A percentile compares a stretch with the other conserved stretches of the same genome.
Conservation (phyloP, 2,329 filamentous ascomycete genomes). For the Bipolaris oryzae region DNA sequence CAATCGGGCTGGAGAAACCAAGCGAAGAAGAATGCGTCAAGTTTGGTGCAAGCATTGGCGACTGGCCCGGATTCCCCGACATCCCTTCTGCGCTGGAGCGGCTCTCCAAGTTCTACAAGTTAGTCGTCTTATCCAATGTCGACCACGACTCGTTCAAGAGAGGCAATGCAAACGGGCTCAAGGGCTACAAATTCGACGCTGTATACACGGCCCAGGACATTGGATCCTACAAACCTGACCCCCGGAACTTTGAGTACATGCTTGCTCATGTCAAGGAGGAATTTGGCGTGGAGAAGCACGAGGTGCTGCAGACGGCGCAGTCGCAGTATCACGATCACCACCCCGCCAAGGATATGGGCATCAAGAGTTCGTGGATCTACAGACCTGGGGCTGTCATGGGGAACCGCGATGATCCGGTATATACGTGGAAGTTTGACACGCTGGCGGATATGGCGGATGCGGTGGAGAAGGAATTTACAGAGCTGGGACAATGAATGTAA, state of each 20-base stretch:
- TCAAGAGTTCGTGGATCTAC: constrained; percentile 70
- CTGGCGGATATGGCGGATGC: constrained; percentile 66
- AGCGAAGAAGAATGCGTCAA: constrained; percentile 51
- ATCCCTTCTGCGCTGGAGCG: constrained; percentile 59
- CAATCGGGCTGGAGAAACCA: constrained; percentile 50
- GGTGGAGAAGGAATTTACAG: constrained; percentile 49
- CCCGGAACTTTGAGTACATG: constrained; percentile 70
- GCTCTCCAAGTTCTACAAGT: constrained; percentile 60
- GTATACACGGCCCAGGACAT: constrained; percentile 74
- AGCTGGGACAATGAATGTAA: constrained; percentile 10
- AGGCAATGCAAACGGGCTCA: constrained; percentile 58
- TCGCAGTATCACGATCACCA: constrained; percentile 71
- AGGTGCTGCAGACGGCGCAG: constrained; percentile 72
- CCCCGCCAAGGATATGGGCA: constrained; percentile 64
- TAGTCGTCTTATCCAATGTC: constrained; percentile 67
- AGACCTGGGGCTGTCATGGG: constrained; percentile 57
- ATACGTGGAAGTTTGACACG: constrained; percentile 62
- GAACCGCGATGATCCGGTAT: constrained; percentile 51
- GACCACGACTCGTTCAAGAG: constrained; percentile 59
- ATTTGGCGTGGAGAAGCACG: constrained; percentile 62
- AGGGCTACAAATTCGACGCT: constrained; percentile 64
- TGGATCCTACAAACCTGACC: constrained; percentile 72
- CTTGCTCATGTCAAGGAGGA: constrained; percentile 59
- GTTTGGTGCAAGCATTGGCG: constrained; percentile 60
- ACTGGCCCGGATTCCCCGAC: constrained; percentile 65